Evolutionary conservation across 257 asterid genomes (phyloP).

Genomic region (Jacaranda copaia): DNA sequence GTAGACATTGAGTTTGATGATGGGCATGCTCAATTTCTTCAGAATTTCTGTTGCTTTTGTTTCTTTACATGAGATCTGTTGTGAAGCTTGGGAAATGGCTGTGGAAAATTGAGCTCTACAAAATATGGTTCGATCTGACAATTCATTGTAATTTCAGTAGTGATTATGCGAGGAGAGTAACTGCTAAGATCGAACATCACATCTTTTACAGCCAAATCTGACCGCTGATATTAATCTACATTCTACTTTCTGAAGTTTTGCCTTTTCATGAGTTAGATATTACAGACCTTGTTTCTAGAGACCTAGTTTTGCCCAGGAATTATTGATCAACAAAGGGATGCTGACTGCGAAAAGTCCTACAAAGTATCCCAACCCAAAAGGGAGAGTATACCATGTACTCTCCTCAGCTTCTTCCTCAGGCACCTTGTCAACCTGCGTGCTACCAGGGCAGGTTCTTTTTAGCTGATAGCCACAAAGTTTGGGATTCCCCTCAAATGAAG

Average conservation of each 20-base stretch:
- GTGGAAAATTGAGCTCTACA: neutral
- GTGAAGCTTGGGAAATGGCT: neutral
- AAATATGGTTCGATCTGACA: neutral
- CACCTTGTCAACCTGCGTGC: neutral
- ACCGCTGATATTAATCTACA: too few species aligned
- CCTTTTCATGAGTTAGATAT: too few species aligned
- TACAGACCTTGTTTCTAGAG: too few species aligned
- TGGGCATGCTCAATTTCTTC: too few species aligned
- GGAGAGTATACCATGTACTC: constrained; percentile 35
- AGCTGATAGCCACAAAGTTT: constrained; percentile 53
- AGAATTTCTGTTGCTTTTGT: neutral
- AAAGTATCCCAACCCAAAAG: constrained; percentile 52
- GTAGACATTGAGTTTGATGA: too few species aligned
- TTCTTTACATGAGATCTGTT: neutral
- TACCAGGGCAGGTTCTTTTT: constrained; percentile 29
- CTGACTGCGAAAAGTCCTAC: constrained; percentile 40
- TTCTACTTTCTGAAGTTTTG: too few species aligned
- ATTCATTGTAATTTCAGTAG: too few species aligned
- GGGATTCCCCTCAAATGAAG: constrained; percentile 57
- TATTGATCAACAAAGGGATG: constrained; percentile 13
- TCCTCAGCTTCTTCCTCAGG: constrained; percentile 11
- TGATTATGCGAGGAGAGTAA: too few species aligned
- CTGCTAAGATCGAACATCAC: too few species aligned
- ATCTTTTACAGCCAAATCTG: too few species aligned
- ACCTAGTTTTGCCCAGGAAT: too few species aligned